Base-by-base conservation (phyloP, 2,329 filamentous ascomycete species). In the Chaetomiaceae sp. region DNA sequence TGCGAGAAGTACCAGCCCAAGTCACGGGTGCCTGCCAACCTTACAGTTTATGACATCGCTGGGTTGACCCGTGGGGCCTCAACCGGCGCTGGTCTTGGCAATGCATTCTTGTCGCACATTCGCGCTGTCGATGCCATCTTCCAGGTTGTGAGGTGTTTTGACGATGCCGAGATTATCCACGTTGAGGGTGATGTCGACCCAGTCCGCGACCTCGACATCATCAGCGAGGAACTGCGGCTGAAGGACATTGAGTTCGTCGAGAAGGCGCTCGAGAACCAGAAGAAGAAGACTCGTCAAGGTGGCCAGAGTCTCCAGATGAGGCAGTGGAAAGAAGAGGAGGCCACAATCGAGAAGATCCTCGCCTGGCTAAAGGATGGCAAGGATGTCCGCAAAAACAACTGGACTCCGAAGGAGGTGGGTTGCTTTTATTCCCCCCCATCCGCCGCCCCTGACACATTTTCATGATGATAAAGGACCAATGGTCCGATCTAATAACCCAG, bases 161-260 rank as follows among this genome's bases (percentile, higher is more conserved):
- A 99, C 69, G 94, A 99, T 78, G 94, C 92, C 55, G 94, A 99
- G 75, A 99, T 99, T 66, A 97, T 96, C 65, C 94, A 99, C 81
- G 91, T 99, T 61, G 95, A 99, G 79, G 95, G 94, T 70, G 94
- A 99, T 66, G 95, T 99, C 65, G 89, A 99, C 75, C 95, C 94
- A 30, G 82, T 88, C 56, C 86, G 94, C 68, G 94, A 99, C 78
- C 74, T 99, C 63, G 88, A 90, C 67, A 99, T 99, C 71, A 97
- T 99, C 74, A 90, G 86, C 71, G 91, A 97, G 69, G 94, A 99
- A 76, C 78, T 99, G 67, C 85, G 92, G 59, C 85, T 96, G 72
- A 99, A 99, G 79, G 94, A 99, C 74, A 96, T 96, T 61, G 95
- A 99, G 77, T 99, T 97, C 69, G 85, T 89, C 56, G 91, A 96